phyloP scores from a whole-genome alignment of 2,329 filamentous ascomycete species.

The Botrytis deweyae region DNA sequence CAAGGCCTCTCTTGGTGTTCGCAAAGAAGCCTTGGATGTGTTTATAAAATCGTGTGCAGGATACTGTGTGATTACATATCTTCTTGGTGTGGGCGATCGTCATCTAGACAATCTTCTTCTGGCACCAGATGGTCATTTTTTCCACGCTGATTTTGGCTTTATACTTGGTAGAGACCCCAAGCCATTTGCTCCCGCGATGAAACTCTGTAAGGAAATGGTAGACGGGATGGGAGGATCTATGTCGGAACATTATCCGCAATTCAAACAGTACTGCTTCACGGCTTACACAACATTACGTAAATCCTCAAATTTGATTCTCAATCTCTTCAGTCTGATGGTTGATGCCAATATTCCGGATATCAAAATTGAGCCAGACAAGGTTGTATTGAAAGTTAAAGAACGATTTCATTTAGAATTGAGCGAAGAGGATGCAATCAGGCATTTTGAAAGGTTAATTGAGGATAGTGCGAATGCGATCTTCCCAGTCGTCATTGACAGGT shows the following conservation, averaged over 20 bases:
- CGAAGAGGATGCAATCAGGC: slow-evolving; percentile 86
- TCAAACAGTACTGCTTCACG: slow-evolving; percentile 95
- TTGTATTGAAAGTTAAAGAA: slow-evolving; percentile 92
- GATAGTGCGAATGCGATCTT: slow-evolving; percentile 88
- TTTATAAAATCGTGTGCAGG: slow-evolving; percentile 95
- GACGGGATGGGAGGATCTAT: slow-evolving; percentile 91
- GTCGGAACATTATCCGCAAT: slow-evolving; percentile 79
- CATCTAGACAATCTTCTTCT: slow-evolving; percentile 95
- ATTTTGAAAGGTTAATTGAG: slow-evolving; percentile 86
- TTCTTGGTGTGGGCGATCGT: slow-evolving; percentile 91
- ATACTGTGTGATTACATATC: slow-evolving; percentile 98
- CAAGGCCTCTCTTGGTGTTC: slow-evolving; percentile 75
- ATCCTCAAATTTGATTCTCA: slow-evolving; percentile 85
- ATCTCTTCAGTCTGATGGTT: slow-evolving; percentile 94
- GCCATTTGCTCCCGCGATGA: slow-evolving; percentile 95
- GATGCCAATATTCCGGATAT: slow-evolving; percentile 98
- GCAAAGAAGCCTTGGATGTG: slow-evolving; percentile 89
- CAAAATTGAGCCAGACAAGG: slow-evolving; percentile 86
- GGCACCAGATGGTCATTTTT: slow-evolving; percentile 88
- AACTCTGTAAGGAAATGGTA: slow-evolving; percentile 96
- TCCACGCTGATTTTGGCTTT: slow-evolving; percentile 98
- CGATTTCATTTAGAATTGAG: slow-evolving; percentile 87
- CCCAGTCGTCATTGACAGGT: slow-evolving; percentile 88
- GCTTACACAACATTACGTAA: slow-evolving; percentile 91
- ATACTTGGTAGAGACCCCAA: slow-evolving; percentile 97